A percentile compares a stretch with the other conserved stretches of the same genome.
These are phyloP conservation scores for Podila minutissima DNA, from an alignment of 192 early-diverging fungal genomes.

Conservation along the genomic window DNA sequence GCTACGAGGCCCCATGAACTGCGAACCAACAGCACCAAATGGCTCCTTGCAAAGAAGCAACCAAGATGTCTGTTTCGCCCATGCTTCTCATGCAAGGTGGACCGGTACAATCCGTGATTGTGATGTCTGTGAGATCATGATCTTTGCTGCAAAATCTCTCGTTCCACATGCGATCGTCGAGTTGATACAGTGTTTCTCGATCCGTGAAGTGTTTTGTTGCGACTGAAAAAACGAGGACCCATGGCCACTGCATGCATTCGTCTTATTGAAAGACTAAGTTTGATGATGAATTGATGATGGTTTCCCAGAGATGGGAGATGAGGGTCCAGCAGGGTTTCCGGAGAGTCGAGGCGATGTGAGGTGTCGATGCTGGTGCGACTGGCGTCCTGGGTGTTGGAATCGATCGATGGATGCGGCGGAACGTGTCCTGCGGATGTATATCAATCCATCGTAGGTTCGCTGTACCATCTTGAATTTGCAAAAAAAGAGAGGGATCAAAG, in stretches of 20 bases:
- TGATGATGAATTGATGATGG: not conserved
- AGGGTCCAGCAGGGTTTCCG: not conserved
- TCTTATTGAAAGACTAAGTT: not conserved
- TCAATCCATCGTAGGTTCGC: slow-evolving; percentile 2
- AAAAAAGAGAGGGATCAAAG: slow-evolving; percentile 1
- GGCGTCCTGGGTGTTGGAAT: not conserved
- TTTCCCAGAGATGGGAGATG: not conserved
- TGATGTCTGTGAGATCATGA: not conserved
- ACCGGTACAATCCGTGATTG: not conserved
- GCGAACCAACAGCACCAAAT: not conserved
- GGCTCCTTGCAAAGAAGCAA: not conserved
- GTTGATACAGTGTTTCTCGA: no score
- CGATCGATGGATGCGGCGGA: slow-evolving; percentile 1
- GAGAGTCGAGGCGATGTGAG: not conserved
- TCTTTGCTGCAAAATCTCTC: not conserved
- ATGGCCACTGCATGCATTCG: no score
- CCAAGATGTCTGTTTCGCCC: not conserved
- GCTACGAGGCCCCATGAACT: no score
- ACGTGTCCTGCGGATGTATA: not conserved
- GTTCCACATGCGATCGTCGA: not conserved
- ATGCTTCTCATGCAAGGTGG: not conserved
- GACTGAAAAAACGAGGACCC: no score
- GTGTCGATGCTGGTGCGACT: not conserved
- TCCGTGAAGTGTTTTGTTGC: no score
- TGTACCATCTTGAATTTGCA: slow-evolving; percentile 3